Conservation (phyloP, 2,329 filamentous ascomycete genomes). For the Rutstroemia sp. region DNA sequence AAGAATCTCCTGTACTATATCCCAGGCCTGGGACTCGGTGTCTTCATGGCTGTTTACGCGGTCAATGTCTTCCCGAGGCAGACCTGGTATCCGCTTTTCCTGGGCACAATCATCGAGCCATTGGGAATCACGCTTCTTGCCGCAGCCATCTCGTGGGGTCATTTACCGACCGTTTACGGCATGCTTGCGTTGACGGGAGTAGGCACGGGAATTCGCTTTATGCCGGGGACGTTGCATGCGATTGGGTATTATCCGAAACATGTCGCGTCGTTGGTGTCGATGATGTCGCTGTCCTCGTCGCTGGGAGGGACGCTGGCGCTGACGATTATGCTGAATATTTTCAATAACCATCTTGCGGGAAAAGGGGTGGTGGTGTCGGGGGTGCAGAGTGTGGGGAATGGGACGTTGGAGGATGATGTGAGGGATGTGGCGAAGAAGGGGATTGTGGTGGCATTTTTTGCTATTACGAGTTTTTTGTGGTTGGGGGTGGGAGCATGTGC, state of each 20-base stretch:
- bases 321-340: slow-evolving; percentile 62
- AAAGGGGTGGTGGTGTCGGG: slow-evolving; percentile 18
- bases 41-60: slow-evolving; percentile 48
- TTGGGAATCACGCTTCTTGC: slow-evolving; percentile 51
- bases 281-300: slow-evolving; percentile 52
- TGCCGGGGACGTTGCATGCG: slow-evolving; percentile 53
- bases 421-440: slow-evolving; percentile 44
- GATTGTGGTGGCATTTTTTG: slow-evolving; percentile 58
- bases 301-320: slow-evolving; percentile 59
- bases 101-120: slow-evolving; percentile 49
- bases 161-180: slow-evolving; percentile 47
- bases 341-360: slow-evolving; percentile 46
- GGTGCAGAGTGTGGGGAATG: background rate
- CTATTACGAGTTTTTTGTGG: slow-evolving; percentile 52
- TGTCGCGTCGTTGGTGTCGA: slow-evolving; percentile 50
- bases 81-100: slow-evolving; percentile 51
- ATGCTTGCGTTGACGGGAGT: slow-evolving; percentile 60
- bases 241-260: slow-evolving; percentile 52
- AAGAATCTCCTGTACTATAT: slow-evolving; percentile 55
- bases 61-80: slow-evolving; percentile 55
- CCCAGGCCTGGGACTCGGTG: slow-evolving; percentile 54
- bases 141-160: slow-evolving; percentile 45
- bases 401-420: slow-evolving; percentile 34
- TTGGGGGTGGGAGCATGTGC: slow-evolving; percentile 37
- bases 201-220: slow-evolving; percentile 58